Conservation (phyloP, 164 flowering plant species). For the Nelumbo lutea region DNA sequence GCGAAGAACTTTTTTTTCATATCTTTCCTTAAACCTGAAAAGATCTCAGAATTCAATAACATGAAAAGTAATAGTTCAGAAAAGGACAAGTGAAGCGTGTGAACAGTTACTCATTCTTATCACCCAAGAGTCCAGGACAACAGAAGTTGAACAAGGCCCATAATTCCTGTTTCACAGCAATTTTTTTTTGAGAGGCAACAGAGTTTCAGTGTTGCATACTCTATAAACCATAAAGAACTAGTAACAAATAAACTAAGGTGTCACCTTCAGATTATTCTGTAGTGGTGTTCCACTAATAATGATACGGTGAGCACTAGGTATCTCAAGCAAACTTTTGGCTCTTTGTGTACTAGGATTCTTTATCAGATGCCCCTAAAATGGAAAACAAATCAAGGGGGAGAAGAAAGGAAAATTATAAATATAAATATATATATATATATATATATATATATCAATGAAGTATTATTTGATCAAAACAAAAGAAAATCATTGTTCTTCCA, state of each 20-base stretch:
- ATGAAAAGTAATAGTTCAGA: not conserved
- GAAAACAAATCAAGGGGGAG: not conserved
- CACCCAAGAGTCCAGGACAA: constrained; percentile 87
- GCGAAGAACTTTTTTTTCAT: constrained; percentile 66
- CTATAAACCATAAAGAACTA: not conserved
- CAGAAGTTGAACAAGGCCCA: constrained; percentile 98
- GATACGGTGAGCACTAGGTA: constrained; percentile 81
- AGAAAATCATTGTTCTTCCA: not conserved
- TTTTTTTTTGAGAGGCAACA: not conserved
- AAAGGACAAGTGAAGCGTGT: constrained; percentile 1
- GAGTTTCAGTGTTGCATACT: not conserved
- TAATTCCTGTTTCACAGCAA: constrained; percentile 51
- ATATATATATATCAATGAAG: not conserved
- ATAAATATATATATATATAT: not conserved
- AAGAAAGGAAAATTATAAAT: not conserved
- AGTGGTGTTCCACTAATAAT: constrained; percentile 96
- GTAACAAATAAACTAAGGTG: not conserved
- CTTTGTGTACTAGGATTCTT: constrained; percentile 98
- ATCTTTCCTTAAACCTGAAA: constrained; percentile 73
- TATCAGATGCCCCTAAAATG: constrained; percentile 83
- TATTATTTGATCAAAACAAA: not conserved
- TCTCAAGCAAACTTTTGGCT: constrained; percentile 90
- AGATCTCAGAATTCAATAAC: constrained; percentile 3
- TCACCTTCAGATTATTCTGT: constrained; percentile 94
- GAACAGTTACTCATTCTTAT: constrained; percentile 60